Evolutionary conservation across 2,329 filamentous ascomycete species (phyloP), one percentile per base, ranked within the genome.

Genomic region (Stachybotrys elegans): DNA sequence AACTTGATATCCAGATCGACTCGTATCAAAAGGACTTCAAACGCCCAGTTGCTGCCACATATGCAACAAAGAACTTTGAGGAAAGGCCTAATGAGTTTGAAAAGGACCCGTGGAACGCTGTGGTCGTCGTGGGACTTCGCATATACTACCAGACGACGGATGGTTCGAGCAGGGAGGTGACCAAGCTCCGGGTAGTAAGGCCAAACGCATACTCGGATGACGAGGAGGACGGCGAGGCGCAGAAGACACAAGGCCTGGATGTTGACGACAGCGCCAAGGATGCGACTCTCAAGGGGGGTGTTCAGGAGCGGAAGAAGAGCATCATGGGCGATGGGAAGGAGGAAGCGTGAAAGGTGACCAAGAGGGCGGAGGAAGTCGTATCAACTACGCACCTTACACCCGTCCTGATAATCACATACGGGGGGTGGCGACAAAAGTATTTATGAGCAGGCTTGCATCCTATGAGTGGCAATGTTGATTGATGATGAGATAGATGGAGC

Each of bases 91-190:
- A 40, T 17, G 76, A 80, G 44, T 75, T 74, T 40, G 72, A 78
- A 49, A 66, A 69, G 20, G 72, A 79, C 32, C 75, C 78, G 1
- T 84, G 81, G 80, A 83, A 84, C 54, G 80, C 80, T 4, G 72
- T 83, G n/a, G 75, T 69, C 4, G 74, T 82, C 9, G 71, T 83
- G 2, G 79, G 81, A 0, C 60, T 84, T 38, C 71, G 78, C n/a
- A 72, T 84, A 2, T 84, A 82, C 57, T 72, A 75, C 56, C 77
- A 76, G 52, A 67, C 63, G 1, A 51, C 57, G 0, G 58, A 57
- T 14, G 57, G 52, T 2, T 52, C 56, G 8, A 55, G 59, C 7
- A 56, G 62, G 27, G 59, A 65, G 31, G 55, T 64, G 2, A 61
- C 71, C 21, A 60, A 60, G 47, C 52, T 75, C 14, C 58, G 58